A percentile compares a stretch with the other conserved stretches of the same genome.
phyloP scores from a whole-genome alignment of 495 filamentous ascomycete species.

The Penicillium argentinense region DNA sequence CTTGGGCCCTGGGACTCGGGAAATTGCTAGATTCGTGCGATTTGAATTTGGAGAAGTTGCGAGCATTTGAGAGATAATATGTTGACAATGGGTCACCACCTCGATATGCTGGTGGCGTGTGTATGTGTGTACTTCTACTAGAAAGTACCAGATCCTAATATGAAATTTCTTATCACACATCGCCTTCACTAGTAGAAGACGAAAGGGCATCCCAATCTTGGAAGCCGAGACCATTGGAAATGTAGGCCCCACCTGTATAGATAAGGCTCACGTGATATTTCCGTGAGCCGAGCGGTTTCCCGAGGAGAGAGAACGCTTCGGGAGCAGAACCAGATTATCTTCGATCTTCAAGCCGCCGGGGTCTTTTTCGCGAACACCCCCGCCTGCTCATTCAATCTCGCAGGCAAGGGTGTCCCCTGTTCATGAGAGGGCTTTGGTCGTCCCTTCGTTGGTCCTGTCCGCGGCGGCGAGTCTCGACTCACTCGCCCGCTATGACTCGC shows the following conservation, averaged over 20 bases:
- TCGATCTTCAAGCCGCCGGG: conserved; percentile 18
- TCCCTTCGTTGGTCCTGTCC: conserved; percentile 18
- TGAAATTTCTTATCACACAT: no score
- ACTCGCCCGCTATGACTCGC: conserved; percentile 39
- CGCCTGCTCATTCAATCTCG: conserved; percentile 18
- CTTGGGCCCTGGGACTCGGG: no score
- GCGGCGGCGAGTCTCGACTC: conserved; percentile 32
- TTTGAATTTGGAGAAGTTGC: no score
- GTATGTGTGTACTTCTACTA: no score
- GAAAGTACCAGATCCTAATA: no score
- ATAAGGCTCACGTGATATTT: conserved; percentile 24
- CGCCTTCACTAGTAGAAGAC: no score
- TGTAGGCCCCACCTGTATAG: background rate
- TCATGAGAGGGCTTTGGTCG: conserved; percentile 25
- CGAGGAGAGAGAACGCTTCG: conserved; percentile 29
- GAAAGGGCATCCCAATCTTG: no score
- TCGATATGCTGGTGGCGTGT: no score
- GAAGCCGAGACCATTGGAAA: no score
- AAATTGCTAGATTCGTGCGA: no score
- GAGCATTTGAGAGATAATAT: no score
- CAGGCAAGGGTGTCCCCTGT: conserved; percentile 20
- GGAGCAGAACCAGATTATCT: conserved; percentile 14
- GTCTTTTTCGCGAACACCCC: conserved; percentile 18
- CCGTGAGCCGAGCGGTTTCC: conserved; percentile 23
- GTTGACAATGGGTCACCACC: no score